Percentiles rank a stretch among this genome's conserved stretches.
phyloP scores from a whole-genome alignment of 139 green algal genomes.

The Limnomonas spitsbergensis region DNA sequence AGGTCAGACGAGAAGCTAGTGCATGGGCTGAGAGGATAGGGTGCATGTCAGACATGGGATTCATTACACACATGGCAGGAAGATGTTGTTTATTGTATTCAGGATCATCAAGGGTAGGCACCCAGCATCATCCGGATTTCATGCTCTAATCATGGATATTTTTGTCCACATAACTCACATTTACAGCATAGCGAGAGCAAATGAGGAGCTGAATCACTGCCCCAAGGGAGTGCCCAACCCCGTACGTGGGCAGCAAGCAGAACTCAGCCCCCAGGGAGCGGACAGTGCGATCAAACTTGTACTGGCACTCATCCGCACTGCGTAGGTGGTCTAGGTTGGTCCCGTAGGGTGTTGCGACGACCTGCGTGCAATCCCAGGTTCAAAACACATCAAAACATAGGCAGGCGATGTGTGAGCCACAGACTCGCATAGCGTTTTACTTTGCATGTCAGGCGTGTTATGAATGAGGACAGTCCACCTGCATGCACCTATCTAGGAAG shows the following conservation, averaged over 20 bases:
- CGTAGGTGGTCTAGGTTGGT: constrained; percentile 87
- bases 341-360: constrained; percentile 66
- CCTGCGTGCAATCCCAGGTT: constrained; percentile 36
- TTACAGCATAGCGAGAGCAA: constrained; percentile 61
- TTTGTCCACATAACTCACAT: too few relatives aligned
- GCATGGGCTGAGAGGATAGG: background rate
- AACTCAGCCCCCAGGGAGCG: constrained; percentile 46
- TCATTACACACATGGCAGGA: too few relatives aligned
- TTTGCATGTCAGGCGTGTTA: too few relatives aligned
- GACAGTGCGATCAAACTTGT: constrained; percentile 75
- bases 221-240: constrained; percentile 87
- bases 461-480: too few relatives aligned
- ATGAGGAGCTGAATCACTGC: constrained; percentile 84
- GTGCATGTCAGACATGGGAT: too few relatives aligned
- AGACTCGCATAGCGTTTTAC: too few relatives aligned
- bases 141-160: too few relatives aligned
- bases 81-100: too few relatives aligned
- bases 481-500: too few relatives aligned
- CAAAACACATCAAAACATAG: background rate
- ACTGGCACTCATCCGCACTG: constrained; percentile 84
- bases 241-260: constrained; percentile 68
- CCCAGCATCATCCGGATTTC: too few relatives aligned
- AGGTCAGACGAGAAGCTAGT: background rate
- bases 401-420: constrained; percentile 9
- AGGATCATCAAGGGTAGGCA: too few relatives aligned